These are phyloP conservation scores for Fallopia convolvulus DNA, from an alignment of 148 eudicot genomes.

Conservation along the genomic window DNA sequence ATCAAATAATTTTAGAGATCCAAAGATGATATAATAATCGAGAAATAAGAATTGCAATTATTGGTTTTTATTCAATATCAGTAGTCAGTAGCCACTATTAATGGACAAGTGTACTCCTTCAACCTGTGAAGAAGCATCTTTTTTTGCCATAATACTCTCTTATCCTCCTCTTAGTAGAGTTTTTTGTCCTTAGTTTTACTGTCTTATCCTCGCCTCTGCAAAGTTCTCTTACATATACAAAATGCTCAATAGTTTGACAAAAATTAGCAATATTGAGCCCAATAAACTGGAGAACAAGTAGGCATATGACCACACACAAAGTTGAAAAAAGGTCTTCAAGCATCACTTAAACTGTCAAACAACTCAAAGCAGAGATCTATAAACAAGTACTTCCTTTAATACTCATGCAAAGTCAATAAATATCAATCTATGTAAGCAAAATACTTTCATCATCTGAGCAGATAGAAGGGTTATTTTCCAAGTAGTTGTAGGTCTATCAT, in stretches of 20 bases:
- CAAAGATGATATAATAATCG: not conserved
- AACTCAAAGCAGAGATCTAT: not conserved
- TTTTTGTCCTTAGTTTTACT: not conserved
- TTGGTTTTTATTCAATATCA: not conserved
- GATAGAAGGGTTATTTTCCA: not conserved
- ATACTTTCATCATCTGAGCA: not conserved
- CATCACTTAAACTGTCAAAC: not conserved
- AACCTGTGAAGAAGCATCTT: not conserved
- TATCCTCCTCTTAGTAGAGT: not conserved
- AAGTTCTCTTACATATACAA: not conserved
- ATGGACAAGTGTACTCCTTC: not conserved
- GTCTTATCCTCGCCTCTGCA: not conserved
- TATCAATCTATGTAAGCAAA: not conserved
- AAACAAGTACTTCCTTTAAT: not conserved
- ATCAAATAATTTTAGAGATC: not conserved
- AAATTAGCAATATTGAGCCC: not conserved
- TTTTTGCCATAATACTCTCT: not conserved
- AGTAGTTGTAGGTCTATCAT: not conserved
- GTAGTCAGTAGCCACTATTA: not conserved
- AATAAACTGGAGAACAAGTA: conserved; percentile 1
- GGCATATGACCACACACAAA: conserved; percentile 11
- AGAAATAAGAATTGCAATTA: not conserved
- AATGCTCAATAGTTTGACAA: not conserved
- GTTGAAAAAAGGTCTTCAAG: not conserved
- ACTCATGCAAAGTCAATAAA: not conserved